Evolutionary conservation across 2,329 filamentous ascomycete species (phyloP).

Genomic region (Lizonia empirigonia): DNA sequence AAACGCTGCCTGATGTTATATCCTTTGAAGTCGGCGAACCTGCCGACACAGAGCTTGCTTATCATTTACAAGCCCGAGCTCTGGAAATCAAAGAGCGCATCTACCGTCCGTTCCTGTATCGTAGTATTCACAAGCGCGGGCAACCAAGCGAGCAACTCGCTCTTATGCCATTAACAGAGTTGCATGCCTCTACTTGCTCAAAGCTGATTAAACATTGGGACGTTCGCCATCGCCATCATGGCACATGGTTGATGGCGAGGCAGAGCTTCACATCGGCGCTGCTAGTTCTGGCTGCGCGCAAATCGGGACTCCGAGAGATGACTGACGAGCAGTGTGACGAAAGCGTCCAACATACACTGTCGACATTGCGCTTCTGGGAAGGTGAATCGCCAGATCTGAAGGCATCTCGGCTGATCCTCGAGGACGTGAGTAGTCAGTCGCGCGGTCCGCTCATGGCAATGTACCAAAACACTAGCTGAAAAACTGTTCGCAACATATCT

Average conservation of each 20-base stretch:
- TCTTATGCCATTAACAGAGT: constrained; percentile 22
- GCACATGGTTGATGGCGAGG: constrained; percentile 37
- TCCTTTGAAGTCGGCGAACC: constrained; percentile 19
- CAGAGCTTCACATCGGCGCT: constrained; percentile 26
- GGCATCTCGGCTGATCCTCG: constrained; percentile 4
- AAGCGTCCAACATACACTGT: constrained; percentile 12
- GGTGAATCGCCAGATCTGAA: constrained; percentile 23
- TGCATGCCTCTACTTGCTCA: constrained; percentile 27
- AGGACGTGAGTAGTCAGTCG: not conserved
- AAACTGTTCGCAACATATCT: not conserved
- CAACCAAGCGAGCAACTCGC: constrained; percentile 12
- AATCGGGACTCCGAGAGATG: constrained; percentile 12
- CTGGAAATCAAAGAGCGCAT: constrained; percentile 31
- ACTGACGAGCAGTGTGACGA: constrained; percentile 1
- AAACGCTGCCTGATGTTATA: constrained; percentile 16
- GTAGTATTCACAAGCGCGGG: constrained; percentile 29
- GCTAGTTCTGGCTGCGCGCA: constrained; percentile 35
- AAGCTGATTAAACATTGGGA: constrained; percentile 19
- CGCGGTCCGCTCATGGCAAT: too few species aligned
- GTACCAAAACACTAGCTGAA: too few species aligned
- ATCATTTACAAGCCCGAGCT: constrained; percentile 19
- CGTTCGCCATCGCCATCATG: constrained; percentile 40
- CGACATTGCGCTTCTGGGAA: constrained; percentile 26
- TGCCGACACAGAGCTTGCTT: constrained; percentile 21
- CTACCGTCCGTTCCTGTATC: constrained; percentile 42